Conservation (phyloP, 495 filamentous ascomycete genomes). For the Neurospora discreta region DNA sequence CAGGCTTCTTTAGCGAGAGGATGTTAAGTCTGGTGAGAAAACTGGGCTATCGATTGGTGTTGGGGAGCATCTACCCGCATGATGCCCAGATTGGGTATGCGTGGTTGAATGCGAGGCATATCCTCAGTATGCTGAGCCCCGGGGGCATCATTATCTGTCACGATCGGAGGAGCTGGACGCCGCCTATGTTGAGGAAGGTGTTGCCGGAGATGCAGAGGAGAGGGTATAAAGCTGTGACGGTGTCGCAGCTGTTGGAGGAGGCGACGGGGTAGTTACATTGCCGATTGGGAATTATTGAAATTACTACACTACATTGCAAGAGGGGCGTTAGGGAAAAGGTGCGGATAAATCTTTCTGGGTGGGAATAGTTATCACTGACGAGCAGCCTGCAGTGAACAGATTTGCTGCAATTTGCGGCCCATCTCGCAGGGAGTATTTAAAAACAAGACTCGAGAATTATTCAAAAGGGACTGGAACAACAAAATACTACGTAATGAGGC, state of each 20-base stretch:
- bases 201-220: conserved; percentile 55
- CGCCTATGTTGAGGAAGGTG: conserved; percentile 59
- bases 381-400: background rate
- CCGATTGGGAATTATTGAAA: background rate
- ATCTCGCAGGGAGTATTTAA: too few species aligned
- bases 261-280: conserved; percentile 10
- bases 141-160: conserved; percentile 76
- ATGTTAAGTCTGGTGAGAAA: conserved; percentile 46
- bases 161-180: conserved; percentile 69
- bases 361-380: background rate
- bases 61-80: conserved; percentile 79
- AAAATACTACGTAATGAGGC: too few species aligned
- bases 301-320: background rate
- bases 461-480: too few species aligned
- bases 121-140: conserved; percentile 63
- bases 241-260: conserved; percentile 48
- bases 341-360: background rate
- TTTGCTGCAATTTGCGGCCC: too few species aligned
- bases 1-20: conserved; percentile 60
- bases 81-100: conserved; percentile 64
- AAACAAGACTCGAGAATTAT: too few species aligned
- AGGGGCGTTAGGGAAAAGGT: background rate
- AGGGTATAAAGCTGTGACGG: conserved; percentile 57
- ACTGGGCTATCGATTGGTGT: conserved; percentile 54
- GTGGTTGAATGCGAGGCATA: conserved; percentile 64